These are phyloP conservation scores for Saccharomycopsis crataegensis DNA, from an alignment of 1,139 yeast genomes.

Conservation along the genomic window DNA sequence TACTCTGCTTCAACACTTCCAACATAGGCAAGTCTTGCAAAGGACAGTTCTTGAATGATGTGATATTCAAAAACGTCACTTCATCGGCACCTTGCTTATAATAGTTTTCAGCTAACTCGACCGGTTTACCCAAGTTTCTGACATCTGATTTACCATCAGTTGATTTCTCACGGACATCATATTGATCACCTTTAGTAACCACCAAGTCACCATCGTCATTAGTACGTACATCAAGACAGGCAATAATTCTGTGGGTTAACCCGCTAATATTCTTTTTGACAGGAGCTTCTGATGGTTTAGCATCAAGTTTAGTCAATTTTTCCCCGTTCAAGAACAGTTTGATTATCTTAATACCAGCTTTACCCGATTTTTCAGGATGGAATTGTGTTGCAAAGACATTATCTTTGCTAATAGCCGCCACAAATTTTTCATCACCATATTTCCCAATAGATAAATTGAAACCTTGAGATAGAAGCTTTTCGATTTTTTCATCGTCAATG, in stretches of 20 bases:
- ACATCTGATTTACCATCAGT: slow-evolving; percentile 45
- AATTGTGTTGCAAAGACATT: slow-evolving; percentile 93
- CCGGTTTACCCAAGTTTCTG: slow-evolving; percentile 92
- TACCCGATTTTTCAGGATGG: slow-evolving; percentile 95
- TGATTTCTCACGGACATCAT: slow-evolving; percentile 79
- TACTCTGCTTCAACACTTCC: slow-evolving; percentile 73
- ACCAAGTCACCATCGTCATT: slow-evolving; percentile 92
- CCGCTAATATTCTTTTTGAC: slow-evolving; percentile 36
- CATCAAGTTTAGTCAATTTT: slow-evolving; percentile 22
- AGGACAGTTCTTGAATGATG: slow-evolving; percentile 92
- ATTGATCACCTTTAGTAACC: slow-evolving; percentile 96
- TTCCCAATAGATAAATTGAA: slow-evolving; percentile 72
- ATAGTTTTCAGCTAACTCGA: slow-evolving; percentile 82
- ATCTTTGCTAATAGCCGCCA: slow-evolving; percentile 74
- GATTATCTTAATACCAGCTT: slow-evolving; percentile 75
- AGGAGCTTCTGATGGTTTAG: slow-evolving; percentile 21
- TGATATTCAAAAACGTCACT: slow-evolving; percentile 86
- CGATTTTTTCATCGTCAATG: slow-evolving; percentile 31
- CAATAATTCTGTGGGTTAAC: slow-evolving; percentile 81
- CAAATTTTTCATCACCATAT: slow-evolving; percentile 73
- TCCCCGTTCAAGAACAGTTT: slow-evolving; percentile 59
- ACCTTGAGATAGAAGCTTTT: slow-evolving; percentile 38
- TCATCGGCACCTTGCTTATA: slow-evolving; percentile 96
- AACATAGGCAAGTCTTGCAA: slow-evolving; percentile 90
- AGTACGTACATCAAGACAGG: slow-evolving; percentile 93